A percentile compares a stretch with the other conserved stretches of the same genome.
These are phyloP conservation scores for Edaphochlamys debaryana DNA, from an alignment of 139 green algal species.

Conservation along the genomic window DNA sequence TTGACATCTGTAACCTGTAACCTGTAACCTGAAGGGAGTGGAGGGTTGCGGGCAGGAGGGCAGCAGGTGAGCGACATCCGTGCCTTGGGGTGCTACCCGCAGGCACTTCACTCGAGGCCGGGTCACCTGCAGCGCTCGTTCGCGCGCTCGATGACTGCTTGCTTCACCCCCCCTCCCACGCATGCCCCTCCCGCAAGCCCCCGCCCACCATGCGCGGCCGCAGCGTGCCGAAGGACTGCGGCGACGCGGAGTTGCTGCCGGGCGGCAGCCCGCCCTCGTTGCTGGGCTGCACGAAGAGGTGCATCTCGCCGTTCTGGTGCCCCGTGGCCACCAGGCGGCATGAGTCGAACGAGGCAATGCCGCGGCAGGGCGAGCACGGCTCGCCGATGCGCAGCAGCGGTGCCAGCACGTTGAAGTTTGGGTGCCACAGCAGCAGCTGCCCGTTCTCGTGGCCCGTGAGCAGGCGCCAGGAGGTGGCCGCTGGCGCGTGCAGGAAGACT, in stretches of 20 bases:
- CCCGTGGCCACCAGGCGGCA: slow-evolving; percentile 44
- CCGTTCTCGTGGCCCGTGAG: slow-evolving; percentile 66
- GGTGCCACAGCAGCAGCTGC: slow-evolving; percentile 66
- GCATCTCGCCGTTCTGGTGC: slow-evolving; percentile 58
- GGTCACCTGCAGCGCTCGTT: too few species aligned
- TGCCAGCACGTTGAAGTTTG: not conserved
- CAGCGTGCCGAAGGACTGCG: slow-evolving; percentile 30
- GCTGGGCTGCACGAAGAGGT: slow-evolving; percentile 48
- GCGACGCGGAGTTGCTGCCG: not conserved
- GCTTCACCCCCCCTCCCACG: too few species aligned
- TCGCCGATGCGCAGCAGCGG: slow-evolving; percentile 58
- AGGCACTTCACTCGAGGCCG: too few species aligned
- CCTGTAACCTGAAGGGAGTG: not conserved
- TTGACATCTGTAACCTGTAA: too few species aligned
- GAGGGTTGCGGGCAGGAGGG: too few species aligned
- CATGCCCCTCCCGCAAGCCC: too few species aligned
- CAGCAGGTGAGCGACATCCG: too few species aligned
- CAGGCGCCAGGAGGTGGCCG: slow-evolving; percentile 45
- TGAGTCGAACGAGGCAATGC: slow-evolving; percentile 46
- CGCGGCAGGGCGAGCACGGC: slow-evolving; percentile 28
- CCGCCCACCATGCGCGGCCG: slow-evolving; percentile 14
- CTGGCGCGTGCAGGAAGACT: too few species aligned
- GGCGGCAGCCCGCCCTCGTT: slow-evolving; percentile 32
- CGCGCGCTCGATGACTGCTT: too few species aligned
- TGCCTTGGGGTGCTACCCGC: too few species aligned